Base-by-base conservation (phyloP, 371 early-diverging fungal genomes). In the Conidiobolus coronatus region DNA sequence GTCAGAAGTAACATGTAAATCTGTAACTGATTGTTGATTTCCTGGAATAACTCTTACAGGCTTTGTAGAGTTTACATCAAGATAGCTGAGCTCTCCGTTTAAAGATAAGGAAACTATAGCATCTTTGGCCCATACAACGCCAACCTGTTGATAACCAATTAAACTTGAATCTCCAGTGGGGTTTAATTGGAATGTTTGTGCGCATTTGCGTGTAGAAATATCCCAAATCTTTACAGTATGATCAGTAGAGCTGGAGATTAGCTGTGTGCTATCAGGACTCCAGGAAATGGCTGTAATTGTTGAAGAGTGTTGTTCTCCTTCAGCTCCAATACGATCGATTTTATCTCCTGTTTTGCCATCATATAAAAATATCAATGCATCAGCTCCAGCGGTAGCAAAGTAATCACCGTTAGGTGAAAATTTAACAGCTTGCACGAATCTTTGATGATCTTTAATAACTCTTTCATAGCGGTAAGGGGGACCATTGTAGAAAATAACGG, bases 151-250 rank as follows among this genome's bases (percentile, higher is more conserved):
- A 50, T 81, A 66, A 17, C 73, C 76, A 20, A 73, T 43, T 9
- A 55, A 29, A 4, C 57, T 44, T 14, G 15, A 64, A 48, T 36
- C 69, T 5, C 9, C 29, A 5, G 29, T 29, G 29, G 29, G 29
- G 53, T 20, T 67, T 59, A 55, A 76, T 71, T 0, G 73, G 71
- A 24, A 67, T 74, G 50, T 35, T 21, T 64, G 71, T 36, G 79
- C 73, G 15, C 85, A 79, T 19, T 60, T 58, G 45, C 75, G 67
- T 4, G 71, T 54, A 14, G 63, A 70, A 0, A 88, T 60, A 62
- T 96, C 91, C 93, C 93, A 96, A 45, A 96, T 65, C 68, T 87
- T 86, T 52, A 74, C 79, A 18, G 90, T 86, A 52, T 64, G 62
- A 56, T 96, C 96, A 20, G 73, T 84, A 21, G 90, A 84, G 6